Evolutionary conservation across 352 stramenopile genomes (phyloP).

Genomic region (Pythium plurisporium): DNA sequence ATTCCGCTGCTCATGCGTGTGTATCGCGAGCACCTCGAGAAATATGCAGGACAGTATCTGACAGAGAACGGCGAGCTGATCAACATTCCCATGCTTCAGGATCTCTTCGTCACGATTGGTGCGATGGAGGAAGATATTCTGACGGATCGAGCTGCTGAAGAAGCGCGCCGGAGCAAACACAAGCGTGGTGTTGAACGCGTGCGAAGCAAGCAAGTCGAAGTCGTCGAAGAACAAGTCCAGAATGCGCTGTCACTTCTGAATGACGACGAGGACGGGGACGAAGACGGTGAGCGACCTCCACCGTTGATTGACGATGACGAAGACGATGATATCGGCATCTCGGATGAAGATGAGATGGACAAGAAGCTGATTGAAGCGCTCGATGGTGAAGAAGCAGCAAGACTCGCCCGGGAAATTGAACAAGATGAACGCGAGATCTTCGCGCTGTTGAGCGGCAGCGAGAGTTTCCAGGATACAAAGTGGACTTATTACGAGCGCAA

Average conservation of each 20-base stretch:
- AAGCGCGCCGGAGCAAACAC: constrained; percentile 32
- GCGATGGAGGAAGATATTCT: constrained; percentile 94
- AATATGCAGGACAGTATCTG: constrained; percentile 89
- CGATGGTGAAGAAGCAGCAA: constrained; percentile 45
- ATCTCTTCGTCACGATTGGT: constrained; percentile 91
- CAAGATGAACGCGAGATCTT: constrained; percentile 47
- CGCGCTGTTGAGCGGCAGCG: constrained; percentile 42
- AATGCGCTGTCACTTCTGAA: constrained; percentile 46
- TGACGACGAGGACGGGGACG: constrained; percentile 27
- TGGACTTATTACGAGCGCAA: constrained; percentile 85
- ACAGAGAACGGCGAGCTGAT: constrained; percentile 89
- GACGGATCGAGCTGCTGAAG: constrained; percentile 56
- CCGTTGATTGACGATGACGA: constrained; percentile 37
- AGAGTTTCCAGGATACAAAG: constrained; percentile 82
- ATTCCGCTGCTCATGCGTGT: constrained; percentile 92
- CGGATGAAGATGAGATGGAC: constrained; percentile 29
- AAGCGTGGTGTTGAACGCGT: constrained; percentile 25
- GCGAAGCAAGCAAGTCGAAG: constrained; percentile 25
- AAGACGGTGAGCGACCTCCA: constrained; percentile 26
- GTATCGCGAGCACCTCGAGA: constrained; percentile 89
- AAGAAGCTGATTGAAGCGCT: constrained; percentile 55
- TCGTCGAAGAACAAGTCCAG: constrained; percentile 41
- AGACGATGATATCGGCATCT: constrained; percentile 36
- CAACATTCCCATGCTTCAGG: constrained; percentile 88
- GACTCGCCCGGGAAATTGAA: constrained; percentile 35